Conservation (phyloP, 2,329 filamentous ascomycete species). For the Fusarium stilboides region DNA sequence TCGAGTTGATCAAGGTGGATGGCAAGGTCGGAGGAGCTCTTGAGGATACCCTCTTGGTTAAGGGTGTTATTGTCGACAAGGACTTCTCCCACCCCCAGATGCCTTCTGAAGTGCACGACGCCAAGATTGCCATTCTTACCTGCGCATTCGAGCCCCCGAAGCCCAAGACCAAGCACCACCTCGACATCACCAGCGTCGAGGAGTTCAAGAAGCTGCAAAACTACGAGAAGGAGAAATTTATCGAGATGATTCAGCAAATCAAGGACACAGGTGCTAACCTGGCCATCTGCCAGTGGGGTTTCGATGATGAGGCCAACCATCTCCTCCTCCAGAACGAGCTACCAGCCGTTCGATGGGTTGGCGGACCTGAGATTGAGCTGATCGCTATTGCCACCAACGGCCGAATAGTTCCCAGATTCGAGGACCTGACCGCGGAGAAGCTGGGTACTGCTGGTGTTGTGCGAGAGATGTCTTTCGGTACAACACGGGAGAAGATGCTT, state of each 20-base stretch:
- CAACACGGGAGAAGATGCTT: constrained; percentile 98
- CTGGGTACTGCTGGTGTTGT: constrained; percentile 91
- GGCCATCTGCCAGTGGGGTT: constrained; percentile 99
- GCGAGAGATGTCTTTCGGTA: constrained; percentile 95
- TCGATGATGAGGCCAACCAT: constrained; percentile 99
- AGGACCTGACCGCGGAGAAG: constrained; percentile 92
- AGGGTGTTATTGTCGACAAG: constrained; percentile 99
- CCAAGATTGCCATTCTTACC: constrained; percentile 97
- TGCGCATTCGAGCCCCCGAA: constrained; percentile 99
- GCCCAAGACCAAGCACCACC: constrained; percentile 99
- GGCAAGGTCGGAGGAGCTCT: constrained; percentile 96
- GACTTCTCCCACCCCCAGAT: constrained; percentile 99
- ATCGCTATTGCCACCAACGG: constrained; percentile 99
- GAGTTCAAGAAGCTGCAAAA: constrained; percentile 98
- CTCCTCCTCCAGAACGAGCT: constrained; percentile 95
- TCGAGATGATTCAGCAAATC: constrained; percentile 98
- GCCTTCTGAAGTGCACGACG: constrained; percentile 94
- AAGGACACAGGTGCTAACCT: constrained; percentile 98
- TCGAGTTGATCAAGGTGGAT: constrained; percentile 99
- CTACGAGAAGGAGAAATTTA: constrained; percentile 96
- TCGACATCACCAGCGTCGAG: constrained; percentile 96
- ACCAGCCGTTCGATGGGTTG: constrained; percentile 97
- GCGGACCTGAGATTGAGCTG: constrained; percentile 96
- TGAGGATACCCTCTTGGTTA: constrained; percentile 94
- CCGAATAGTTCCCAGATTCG: constrained; percentile 96